Base-by-base conservation (phyloP, 1,284 basidiomycete species). In the Cutaneotrichosporon sp. region DNA sequence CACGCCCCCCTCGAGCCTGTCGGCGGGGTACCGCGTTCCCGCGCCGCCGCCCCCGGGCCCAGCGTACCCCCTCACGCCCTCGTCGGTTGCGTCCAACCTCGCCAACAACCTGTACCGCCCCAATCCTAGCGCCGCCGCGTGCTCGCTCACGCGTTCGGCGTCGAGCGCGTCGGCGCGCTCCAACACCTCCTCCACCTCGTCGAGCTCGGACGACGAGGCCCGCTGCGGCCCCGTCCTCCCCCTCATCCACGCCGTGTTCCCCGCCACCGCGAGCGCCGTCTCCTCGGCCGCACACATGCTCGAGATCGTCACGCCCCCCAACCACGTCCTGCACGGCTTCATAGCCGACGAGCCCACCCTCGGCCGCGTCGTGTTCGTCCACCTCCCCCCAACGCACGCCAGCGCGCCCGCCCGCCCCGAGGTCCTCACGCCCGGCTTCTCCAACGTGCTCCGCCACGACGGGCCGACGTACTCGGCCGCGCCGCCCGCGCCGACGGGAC, bases 301-400 rank as follows among this genome's bases (percentile, higher is more conserved):
- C 4, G 77, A 80, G 57, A 73, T 80, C 38, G 72, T 78, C 47
- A 76, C 75, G 31, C 76, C 79, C 5, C 77, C 74, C 18, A 64
- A 66, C 33, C 68, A 70, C 42, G 67, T 72, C 11, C 64, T 76
- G 4, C 62, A 70, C 9, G 79, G 79, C 29, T 79, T 79, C 56
- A 65, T 78, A 7, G 58, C 71, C 33, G 77, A 79, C 62, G 58
- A 67, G 34, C 43, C 67, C 3, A 20, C 54, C n/a, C 38, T 62
- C 13, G 73, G 69, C 4, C 65, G 76, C 27, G 72, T 72, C 4
- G 75, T 75, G 10, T 79, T 70, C 51, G 70, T 80, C 29, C 74
- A 77, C 34, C 69, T 80, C 7, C 70, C 73, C 2, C 73, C 75
- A 8, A 59, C 58, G 25, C 56, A 52, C 36, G 50, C 67, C 20